Evolutionary conservation across 1,139 yeast species (phyloP).

Genomic region (Magnusiomyces paraingens): DNA sequence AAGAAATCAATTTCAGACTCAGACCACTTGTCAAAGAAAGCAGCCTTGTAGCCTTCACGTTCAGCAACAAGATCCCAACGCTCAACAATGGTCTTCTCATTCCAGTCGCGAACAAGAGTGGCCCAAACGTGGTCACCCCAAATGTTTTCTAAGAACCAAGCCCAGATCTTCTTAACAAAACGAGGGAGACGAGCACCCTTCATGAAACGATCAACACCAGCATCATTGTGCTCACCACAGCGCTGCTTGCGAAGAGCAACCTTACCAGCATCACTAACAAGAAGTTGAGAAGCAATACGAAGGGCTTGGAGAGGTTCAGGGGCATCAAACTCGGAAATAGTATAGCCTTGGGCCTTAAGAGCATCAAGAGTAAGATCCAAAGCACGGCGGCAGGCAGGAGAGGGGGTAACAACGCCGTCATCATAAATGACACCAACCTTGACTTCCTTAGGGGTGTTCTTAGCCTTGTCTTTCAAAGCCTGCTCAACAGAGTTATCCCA

Average conservation of each 20-base stretch:
- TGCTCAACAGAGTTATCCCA: slow-evolving; percentile 41
- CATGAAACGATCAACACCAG: slow-evolving; percentile 34
- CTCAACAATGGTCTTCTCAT: slow-evolving; percentile 34
- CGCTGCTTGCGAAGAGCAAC: slow-evolving; percentile 31
- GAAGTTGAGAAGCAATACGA: slow-evolving; percentile 36
- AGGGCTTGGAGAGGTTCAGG: slow-evolving; percentile 40
- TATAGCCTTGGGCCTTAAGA: slow-evolving; percentile 49
- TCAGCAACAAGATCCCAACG: slow-evolving; percentile 36
- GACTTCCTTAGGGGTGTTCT: slow-evolving; percentile 38
- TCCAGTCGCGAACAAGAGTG: slow-evolving; percentile 36
- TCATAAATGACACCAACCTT: slow-evolving; percentile 43
- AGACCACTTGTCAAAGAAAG: slow-evolving; percentile 35
- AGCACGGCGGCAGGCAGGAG: slow-evolving; percentile 60
- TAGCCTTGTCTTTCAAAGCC: slow-evolving; percentile 39
- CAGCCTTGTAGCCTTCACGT: slow-evolving; percentile 36
- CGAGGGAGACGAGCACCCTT: slow-evolving; percentile 33
- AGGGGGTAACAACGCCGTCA: slow-evolving; percentile 44
- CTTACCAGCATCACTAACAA: slow-evolving; percentile 33
- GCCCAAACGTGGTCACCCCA: slow-evolving; percentile 37
- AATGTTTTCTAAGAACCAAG: slow-evolving; percentile 33
- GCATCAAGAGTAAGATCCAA: slow-evolving; percentile 42
- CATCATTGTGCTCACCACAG: slow-evolving; percentile 35
- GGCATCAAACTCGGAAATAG: slow-evolving; percentile 52
- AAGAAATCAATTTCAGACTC: slow-evolving; percentile 35
- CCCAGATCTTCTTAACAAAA: slow-evolving; percentile 33